Conservation (phyloP, 768 basidiomycete genomes). For the Boletus pseudo-olivaceus region DNA sequence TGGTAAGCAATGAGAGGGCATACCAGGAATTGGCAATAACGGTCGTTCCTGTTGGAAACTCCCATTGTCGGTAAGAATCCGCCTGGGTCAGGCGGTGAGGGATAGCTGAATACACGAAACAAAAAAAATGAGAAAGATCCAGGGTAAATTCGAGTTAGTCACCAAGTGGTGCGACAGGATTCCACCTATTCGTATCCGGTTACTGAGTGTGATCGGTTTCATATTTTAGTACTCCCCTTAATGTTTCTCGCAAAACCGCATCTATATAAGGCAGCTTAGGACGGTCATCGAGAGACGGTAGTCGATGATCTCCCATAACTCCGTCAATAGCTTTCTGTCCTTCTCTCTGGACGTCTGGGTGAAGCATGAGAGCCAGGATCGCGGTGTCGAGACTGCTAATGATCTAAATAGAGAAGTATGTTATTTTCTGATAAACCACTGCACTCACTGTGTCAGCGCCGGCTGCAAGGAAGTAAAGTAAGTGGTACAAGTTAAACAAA, state of each 20-base stretch:
- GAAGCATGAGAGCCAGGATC: slow-evolving; percentile 2
- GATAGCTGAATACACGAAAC: not conserved
- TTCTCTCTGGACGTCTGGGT: slow-evolving; percentile 1
- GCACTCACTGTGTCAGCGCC: slow-evolving; percentile 4
- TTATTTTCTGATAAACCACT: not conserved
- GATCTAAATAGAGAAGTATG: not conserved
- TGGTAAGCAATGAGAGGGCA: not conserved
- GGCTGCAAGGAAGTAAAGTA: not conserved
- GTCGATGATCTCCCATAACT: not conserved
- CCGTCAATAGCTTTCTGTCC: not conserved
- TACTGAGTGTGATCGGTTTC: not conserved
- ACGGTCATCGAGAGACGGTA: slow-evolving; percentile 1
- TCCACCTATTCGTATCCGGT: not conserved
- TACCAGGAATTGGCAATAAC: slow-evolving; percentile 1
- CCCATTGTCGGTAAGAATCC: slow-evolving; percentile 1
- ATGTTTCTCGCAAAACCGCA: not conserved
- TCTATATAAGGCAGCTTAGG: not conserved
- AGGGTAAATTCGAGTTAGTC: not conserved
- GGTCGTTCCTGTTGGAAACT: slow-evolving; percentile 2
- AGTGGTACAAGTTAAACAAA: not conserved
- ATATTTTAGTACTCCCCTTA: not conserved
- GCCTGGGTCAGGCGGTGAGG: slow-evolving; percentile 4
- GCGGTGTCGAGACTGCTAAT: not conserved
- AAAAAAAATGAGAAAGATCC: not conserved
- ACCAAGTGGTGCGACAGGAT: slow-evolving; percentile 7